Percentiles rank a stretch among this genome's conserved stretches.
Evolutionary conservation across 306 rosid genomes (phyloP).

Genomic region (Styphnolobium japonicum): DNA sequence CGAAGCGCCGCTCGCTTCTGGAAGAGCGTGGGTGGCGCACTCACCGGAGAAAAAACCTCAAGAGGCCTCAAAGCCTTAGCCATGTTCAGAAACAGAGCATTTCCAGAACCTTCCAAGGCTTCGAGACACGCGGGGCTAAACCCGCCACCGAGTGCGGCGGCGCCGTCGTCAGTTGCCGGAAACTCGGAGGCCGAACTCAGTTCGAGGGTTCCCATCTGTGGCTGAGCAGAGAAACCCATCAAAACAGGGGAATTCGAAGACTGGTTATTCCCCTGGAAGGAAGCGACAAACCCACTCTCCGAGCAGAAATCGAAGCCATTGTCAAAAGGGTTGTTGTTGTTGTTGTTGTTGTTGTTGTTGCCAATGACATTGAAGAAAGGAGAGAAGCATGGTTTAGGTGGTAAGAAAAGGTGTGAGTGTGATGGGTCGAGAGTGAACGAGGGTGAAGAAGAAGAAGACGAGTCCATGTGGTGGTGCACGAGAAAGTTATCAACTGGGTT

Average conservation of each 20-base stretch:
- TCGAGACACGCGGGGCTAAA: slow-evolving; percentile 39
- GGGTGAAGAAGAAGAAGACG: slow-evolving; percentile 60
- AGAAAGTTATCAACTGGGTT: slow-evolving; percentile 39
- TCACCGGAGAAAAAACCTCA: slow-evolving; percentile 47
- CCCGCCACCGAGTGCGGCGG: slow-evolving; percentile 21
- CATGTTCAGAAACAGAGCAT: slow-evolving; percentile 45
- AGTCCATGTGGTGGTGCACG: slow-evolving; percentile 48
- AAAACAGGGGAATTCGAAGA: slow-evolving; percentile 42
- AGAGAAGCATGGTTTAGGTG: slow-evolving; percentile 48
- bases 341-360: not conserved
- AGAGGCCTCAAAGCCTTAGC: slow-evolving; percentile 46
- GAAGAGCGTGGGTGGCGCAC: slow-evolving; percentile 70
- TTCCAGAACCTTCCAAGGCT: slow-evolving; percentile 36
- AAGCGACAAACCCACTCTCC: slow-evolving; percentile 42
- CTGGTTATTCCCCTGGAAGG: slow-evolving; percentile 23
- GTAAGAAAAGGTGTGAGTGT: slow-evolving; percentile 45
- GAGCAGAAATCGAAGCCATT: slow-evolving; percentile 55
- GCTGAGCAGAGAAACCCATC: slow-evolving; percentile 39
- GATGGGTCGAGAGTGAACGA: slow-evolving; percentile 52
- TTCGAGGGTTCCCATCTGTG: slow-evolving; percentile 34
- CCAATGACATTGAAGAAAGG: slow-evolving; percentile 45
- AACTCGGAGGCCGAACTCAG: slow-evolving; percentile 50
- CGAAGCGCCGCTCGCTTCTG: slow-evolving; percentile 78
- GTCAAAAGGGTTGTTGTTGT: slow-evolving; percentile 43
- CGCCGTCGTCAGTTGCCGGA: slow-evolving; percentile 14